A percentile compares a stretch with the other conserved stretches of the same genome.
These are phyloP conservation scores for Eucalyptus coolabah DNA, from an alignment of 345 rosid species.

Conservation along the genomic window DNA sequence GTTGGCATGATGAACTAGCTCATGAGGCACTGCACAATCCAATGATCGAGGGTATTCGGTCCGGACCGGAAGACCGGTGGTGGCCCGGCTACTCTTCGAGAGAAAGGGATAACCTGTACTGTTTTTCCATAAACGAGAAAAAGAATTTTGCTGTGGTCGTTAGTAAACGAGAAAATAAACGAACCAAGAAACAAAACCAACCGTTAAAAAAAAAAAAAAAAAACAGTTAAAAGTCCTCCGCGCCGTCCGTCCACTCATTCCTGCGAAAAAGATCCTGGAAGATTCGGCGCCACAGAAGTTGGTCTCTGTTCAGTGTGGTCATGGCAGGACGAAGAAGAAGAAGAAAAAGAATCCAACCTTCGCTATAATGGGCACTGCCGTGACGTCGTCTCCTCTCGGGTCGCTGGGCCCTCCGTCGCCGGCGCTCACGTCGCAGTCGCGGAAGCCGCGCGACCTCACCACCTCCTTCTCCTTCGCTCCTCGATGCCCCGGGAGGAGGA, in stretches of 20 bases:
- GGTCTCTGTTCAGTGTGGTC: not conserved
- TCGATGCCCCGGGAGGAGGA: not conserved
- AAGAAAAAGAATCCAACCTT: not conserved
- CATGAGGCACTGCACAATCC: fast-evolving
- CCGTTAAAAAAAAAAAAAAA: not conserved
- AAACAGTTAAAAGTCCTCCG: not conserved
- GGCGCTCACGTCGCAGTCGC: not conserved
- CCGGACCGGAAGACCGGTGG: not conserved
- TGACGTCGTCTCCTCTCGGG: not conserved
- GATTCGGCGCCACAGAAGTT: not conserved
- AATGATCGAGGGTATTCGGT: not conserved
- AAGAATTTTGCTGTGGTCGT: not conserved
- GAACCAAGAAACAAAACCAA: not conserved
- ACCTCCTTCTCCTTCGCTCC: not conserved
- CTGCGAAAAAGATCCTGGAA: not conserved
- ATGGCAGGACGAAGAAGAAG: not conserved
- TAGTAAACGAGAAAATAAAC: not conserved
- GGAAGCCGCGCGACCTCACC: not conserved
- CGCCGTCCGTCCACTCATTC: not conserved
- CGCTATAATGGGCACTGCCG: not conserved
- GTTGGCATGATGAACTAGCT: fast-evolving
- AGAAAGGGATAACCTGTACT: not conserved
- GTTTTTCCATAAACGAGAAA: not conserved
- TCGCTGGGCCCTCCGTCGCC: not conserved
- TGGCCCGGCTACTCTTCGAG: not conserved